Evolutionary conservation across 2,329 filamentous ascomycete genomes (phyloP).

Genomic region (Dactylonectria estremocensis): DNA sequence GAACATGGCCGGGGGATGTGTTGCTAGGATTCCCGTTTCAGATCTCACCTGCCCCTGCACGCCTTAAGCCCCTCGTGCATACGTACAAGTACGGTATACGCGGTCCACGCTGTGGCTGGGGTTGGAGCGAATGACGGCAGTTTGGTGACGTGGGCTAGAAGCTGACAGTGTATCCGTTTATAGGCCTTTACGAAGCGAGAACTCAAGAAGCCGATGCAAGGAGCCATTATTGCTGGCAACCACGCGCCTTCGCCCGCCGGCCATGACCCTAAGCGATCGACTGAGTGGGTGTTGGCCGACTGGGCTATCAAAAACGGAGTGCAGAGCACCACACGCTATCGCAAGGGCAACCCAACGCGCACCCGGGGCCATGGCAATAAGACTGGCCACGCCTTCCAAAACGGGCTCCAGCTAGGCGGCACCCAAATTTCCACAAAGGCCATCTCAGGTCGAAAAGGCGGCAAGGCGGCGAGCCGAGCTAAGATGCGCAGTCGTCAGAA

Average conservation of each 20-base stretch:
- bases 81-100: conserved; percentile 8
- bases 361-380: conserved; percentile 36
- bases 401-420: conserved; percentile 38
- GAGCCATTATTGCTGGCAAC: conserved; percentile 21
- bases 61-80: conserved; percentile 25
- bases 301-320: conserved; percentile 81
- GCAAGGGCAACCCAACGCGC: conserved; percentile 63
- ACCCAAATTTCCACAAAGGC: conserved; percentile 51
- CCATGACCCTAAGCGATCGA: conserved; percentile 73
- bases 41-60: conserved; percentile 30
- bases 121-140: conserved; percentile 1
- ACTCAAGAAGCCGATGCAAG: conserved; percentile 48
- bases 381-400: conserved; percentile 34
- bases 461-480: conserved; percentile 50
- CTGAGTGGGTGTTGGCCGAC: conserved; percentile 82
- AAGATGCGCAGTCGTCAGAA: conserved; percentile 44
- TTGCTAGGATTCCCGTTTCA: conserved; percentile 33
- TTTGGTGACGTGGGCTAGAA: not conserved
- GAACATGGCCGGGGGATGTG: conserved; percentile 17
- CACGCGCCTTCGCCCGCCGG: conserved; percentile 23
- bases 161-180: conserved; percentile 35
- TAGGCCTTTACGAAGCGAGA: conserved; percentile 62
- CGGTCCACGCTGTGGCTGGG: conserved; percentile 25
- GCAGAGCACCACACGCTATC: conserved; percentile 87
- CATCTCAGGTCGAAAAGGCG: conserved; percentile 53